Conservation (phyloP, 257 asterid species). For the Nicotiana otophora region DNA sequence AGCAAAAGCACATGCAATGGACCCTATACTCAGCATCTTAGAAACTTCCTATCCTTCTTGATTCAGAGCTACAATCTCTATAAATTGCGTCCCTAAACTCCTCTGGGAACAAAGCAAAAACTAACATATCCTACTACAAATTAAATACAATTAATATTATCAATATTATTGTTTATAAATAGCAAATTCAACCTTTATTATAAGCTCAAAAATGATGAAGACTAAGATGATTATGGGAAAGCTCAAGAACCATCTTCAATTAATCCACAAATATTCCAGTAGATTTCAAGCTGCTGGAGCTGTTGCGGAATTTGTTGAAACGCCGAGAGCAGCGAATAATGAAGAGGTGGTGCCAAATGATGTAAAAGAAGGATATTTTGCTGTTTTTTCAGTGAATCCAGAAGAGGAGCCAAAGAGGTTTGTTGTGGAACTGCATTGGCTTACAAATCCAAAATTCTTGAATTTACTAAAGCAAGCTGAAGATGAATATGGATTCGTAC, state of each 20-base stretch:
- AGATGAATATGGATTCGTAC: slow-evolving; percentile 28
- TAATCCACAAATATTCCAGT: not conserved
- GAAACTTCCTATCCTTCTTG: not conserved
- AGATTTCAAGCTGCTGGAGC: not conserved
- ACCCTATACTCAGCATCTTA: not conserved
- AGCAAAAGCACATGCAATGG: not conserved
- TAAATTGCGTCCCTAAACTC: not conserved
- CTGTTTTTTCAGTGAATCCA: not conserved
- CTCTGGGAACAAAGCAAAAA: not conserved
- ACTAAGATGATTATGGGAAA: not conserved
- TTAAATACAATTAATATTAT: not conserved
- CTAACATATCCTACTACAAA: not conserved
- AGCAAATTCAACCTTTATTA: too few relatives aligned
- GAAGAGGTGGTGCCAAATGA: slow-evolving; percentile 2
- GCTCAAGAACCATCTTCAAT: not conserved
- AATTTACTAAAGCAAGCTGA: slow-evolving; percentile 20
- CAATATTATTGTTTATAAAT: not conserved
- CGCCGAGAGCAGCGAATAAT: not conserved
- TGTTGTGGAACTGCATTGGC: slow-evolving; percentile 17
- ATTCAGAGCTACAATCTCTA: not conserved
- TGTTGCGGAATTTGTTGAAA: not conserved
- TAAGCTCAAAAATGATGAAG: not conserved
- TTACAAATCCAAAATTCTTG: slow-evolving; percentile 23
- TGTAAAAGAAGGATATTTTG: slow-evolving; percentile 8
- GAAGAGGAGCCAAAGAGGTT: slow-evolving; percentile 23